Evolutionary conservation across 805 yeast species (phyloP).

Genomic region (Wickerhamiella musiphila): DNA sequence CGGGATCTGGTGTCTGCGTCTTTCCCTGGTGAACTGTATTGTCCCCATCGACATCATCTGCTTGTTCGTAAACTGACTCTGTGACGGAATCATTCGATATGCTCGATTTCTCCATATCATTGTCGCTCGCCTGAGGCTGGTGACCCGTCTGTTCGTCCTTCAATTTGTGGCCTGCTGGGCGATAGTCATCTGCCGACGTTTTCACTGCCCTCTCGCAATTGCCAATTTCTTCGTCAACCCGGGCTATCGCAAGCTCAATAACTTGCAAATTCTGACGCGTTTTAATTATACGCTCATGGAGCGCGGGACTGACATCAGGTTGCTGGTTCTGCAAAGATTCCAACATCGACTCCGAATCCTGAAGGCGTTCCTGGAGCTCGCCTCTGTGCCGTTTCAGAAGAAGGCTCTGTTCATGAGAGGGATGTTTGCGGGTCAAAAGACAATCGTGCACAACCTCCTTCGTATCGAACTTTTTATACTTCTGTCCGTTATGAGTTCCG

Average conservation of each 20-base stretch:
- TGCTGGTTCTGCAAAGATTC: constrained; percentile 16
- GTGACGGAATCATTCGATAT: too few relatives aligned
- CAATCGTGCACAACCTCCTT: constrained; percentile 47
- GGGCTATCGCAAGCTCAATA: neutral
- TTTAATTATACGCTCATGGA: constrained; percentile 1
- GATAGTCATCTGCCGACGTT: too few relatives aligned
- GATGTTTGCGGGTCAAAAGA: constrained; percentile 22
- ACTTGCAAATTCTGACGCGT: constrained; percentile 2
- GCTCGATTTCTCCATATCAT: too few relatives aligned
- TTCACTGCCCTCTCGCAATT: neutral
- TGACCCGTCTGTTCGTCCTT: too few relatives aligned
- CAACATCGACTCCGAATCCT: constrained; percentile 18
- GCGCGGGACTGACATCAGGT: constrained; percentile 5
- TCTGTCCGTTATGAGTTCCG: constrained; percentile 15
- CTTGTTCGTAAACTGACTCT: too few relatives aligned
- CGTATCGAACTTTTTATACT: constrained; percentile 30
- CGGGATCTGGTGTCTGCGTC: too few relatives aligned
- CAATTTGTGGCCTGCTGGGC: too few relatives aligned
- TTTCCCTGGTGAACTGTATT: too few relatives aligned
- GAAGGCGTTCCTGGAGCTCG: constrained; percentile 19
- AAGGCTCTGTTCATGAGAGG: constrained; percentile 16
- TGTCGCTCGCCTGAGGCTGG: too few relatives aligned
- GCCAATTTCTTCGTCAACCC: constrained; percentile 1
- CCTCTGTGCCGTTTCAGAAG: constrained; percentile 16
- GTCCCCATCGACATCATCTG: too few relatives aligned